These are phyloP conservation scores for Nelumbo lutea DNA, from an alignment of 164 flowering plant species.

Conservation along the genomic window DNA sequence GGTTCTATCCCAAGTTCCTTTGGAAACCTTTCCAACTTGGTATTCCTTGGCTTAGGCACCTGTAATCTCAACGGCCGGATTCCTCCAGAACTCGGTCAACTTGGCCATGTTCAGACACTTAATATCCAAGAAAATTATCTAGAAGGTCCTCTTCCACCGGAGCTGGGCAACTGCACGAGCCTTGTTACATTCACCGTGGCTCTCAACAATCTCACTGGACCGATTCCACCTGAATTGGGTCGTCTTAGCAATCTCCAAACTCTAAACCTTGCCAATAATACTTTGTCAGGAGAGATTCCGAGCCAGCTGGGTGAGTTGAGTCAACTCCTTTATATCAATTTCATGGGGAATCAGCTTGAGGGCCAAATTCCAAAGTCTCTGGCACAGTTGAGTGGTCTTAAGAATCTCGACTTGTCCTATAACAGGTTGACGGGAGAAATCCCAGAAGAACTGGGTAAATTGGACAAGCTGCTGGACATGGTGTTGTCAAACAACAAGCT, in stretches of 20 bases:
- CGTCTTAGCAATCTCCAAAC: slow-evolving; percentile 42
- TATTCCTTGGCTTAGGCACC: slow-evolving; percentile 67
- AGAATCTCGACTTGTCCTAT: slow-evolving; percentile 71
- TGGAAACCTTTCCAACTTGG: slow-evolving; percentile 54
- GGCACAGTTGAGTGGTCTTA: slow-evolving; percentile 46
- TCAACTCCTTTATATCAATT: slow-evolving; percentile 63
- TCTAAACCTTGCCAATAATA: slow-evolving; percentile 76
- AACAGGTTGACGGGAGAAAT: slow-evolving; percentile 63
- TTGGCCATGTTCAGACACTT: slow-evolving; percentile 42
- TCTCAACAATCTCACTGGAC: slow-evolving; percentile 54
- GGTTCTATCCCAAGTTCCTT: slow-evolving; percentile 71
- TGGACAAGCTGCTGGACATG: slow-evolving; percentile 52
- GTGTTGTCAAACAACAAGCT: slow-evolving; percentile 64
- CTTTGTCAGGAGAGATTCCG: slow-evolving; percentile 66
- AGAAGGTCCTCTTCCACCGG: slow-evolving; percentile 58
- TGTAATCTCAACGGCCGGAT: slow-evolving; percentile 70
- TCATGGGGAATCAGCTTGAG: slow-evolving; percentile 61
- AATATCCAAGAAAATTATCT: slow-evolving; percentile 59
- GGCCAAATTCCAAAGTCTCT: slow-evolving; percentile 68
- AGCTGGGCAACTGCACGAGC: slow-evolving; percentile 64
- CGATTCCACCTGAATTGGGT: slow-evolving; percentile 63
- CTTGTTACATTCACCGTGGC: slow-evolving; percentile 60
- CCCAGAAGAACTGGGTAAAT: slow-evolving; percentile 52
- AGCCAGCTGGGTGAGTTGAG: slow-evolving; percentile 45
- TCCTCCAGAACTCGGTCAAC: slow-evolving; percentile 61